Evolutionary conservation across 2,329 filamentous ascomycete genomes (phyloP), one percentile per base, ranked within the genome.

Genomic region (Cordyceps cicadae): DNA sequence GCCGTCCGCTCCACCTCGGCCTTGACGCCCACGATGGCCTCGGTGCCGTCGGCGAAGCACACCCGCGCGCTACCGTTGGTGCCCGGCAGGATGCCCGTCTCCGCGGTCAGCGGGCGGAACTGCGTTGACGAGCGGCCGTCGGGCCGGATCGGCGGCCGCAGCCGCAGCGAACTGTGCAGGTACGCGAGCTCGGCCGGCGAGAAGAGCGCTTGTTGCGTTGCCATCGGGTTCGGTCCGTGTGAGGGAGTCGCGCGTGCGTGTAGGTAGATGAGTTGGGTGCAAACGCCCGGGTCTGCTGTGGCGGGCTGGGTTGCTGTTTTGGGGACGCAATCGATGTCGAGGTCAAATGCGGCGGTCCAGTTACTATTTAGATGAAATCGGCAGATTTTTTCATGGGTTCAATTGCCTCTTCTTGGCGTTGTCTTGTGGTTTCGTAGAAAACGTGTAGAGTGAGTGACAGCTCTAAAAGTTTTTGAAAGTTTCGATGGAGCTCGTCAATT

Each of bases 161-260:
- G 87, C 8, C 86, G 83, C 70, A 99, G 90, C 6, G 93, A 92
- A 65, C 84, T 86, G 80, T 96, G 91, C 56, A 97, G 86, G 78
- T 97, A 99, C 68, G 92, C 92, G 69, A 99, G 89, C 78, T 99
- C 94, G 70, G 94, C 92, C 53, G 94, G 93, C 59, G 92, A 97
- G 74, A 97, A 87, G 67, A 91, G 87, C 69, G 86, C 84, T 75
- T 85, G 84, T 69, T 86, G 84, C 66, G 85, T 82, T 46, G 87
- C 80, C 84, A 90, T 88, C 68, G 62, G 65, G 21, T 5, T 11
- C 32, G 39, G 41, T 32, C 19, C 19, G 53, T 43, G 34, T 11
- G 34, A 37, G 7, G 29, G 29, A 8, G 34, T 8, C 34, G 34
- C 11, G 11, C 12, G 46, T 29, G 21, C 15, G 21, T 50, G 46